phyloP scores from a whole-genome alignment of 192 early-diverging fungal genomes.

The Coemansia sp. region DNA sequence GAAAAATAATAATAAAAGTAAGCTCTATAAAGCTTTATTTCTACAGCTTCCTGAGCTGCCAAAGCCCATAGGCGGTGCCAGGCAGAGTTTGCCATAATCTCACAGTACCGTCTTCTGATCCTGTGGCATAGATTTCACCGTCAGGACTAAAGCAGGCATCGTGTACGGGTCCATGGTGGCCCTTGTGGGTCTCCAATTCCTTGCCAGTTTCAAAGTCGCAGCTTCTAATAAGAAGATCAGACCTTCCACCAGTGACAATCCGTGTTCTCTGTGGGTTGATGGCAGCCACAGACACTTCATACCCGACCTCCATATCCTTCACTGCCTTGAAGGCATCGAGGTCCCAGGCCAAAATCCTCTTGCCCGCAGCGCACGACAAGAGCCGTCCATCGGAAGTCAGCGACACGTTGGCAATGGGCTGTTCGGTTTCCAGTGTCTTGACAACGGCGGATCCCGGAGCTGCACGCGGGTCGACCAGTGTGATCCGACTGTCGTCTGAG shows the following conservation, averaged over 20 bases:
- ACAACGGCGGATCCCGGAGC: constrained; percentile 53
- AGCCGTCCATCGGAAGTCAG: constrained; percentile 71
- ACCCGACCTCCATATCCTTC: constrained; percentile 57
- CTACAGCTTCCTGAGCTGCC: constrained; percentile 56
- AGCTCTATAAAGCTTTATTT: not conserved
- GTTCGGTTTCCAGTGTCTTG: constrained; percentile 59
- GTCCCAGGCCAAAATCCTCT: constrained; percentile 70
- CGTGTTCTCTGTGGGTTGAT: constrained; percentile 74
- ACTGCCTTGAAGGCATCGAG: constrained; percentile 59
- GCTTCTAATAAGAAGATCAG: constrained; percentile 81
- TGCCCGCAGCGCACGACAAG: constrained; percentile 76
- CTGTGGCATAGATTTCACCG: constrained; percentile 87
- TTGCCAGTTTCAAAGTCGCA: constrained; percentile 76
- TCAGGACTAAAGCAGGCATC: constrained; percentile 89
- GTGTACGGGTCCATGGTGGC: constrained; percentile 88
- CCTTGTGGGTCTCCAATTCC: constrained; percentile 81
- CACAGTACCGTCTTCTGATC: constrained; percentile 90
- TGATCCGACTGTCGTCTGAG: constrained; percentile 54
- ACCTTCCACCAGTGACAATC: constrained; percentile 76
- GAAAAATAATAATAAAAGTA: not conserved
- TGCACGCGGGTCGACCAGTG: constrained; percentile 71
- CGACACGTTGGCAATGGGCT: constrained; percentile 67
- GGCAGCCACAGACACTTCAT: constrained; percentile 74
- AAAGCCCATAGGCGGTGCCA: constrained; percentile 76
- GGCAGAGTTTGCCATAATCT: constrained; percentile 86